A percentile compares a stretch with the other conserved stretches of the same genome.
Conservation (phyloP, 1,284 basidiomycete genomes). For the Coniferiporia sulphurascens region DNA sequence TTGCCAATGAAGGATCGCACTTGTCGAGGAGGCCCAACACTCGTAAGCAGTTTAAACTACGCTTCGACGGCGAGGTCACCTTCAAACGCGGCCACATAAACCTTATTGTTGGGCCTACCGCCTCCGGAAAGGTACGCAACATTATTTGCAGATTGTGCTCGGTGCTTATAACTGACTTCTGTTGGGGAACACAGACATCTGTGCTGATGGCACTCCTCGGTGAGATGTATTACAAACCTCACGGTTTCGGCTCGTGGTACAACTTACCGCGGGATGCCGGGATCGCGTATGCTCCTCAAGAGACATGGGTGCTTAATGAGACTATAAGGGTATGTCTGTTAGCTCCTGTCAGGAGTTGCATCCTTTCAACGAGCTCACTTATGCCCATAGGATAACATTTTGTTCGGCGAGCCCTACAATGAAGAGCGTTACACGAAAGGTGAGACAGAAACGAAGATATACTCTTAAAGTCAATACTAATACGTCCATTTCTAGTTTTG, state of each 20-base stretch:
- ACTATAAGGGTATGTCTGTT: conserved; percentile 14
- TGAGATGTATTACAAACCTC: conserved; percentile 17
- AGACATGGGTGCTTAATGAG: conserved; percentile 40
- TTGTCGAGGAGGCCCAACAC: not conserved
- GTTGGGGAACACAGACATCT: conserved; percentile 4
- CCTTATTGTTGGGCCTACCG: conserved; percentile 16
- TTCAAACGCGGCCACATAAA: conserved; percentile 13
- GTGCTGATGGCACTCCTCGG: conserved; percentile 17
- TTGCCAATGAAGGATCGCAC: not conserved
- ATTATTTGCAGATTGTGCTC: not conserved
- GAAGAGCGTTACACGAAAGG: conserved; percentile 43
- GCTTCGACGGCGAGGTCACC: conserved; percentile 9
- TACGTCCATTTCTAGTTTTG: conserved; percentile 40
- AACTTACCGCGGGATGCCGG: conserved; percentile 40
- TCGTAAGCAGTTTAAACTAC: conserved; percentile 10
- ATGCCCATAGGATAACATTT: conserved; percentile 40
- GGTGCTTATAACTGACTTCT: not conserved
- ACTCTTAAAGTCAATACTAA: not conserved
- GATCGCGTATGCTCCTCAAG: conserved; percentile 42
- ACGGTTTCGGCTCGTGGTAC: conserved; percentile 32
- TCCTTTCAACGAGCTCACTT: not conserved
- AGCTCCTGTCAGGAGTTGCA: not conserved
- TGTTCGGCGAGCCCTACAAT: conserved; percentile 48
- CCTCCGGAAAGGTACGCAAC: conserved; percentile 15
- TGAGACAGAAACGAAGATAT: conserved; percentile 8